Base-by-base conservation (phyloP, 2,329 filamentous ascomycete genomes). In the Aphanoascus verrucosus region DNA sequence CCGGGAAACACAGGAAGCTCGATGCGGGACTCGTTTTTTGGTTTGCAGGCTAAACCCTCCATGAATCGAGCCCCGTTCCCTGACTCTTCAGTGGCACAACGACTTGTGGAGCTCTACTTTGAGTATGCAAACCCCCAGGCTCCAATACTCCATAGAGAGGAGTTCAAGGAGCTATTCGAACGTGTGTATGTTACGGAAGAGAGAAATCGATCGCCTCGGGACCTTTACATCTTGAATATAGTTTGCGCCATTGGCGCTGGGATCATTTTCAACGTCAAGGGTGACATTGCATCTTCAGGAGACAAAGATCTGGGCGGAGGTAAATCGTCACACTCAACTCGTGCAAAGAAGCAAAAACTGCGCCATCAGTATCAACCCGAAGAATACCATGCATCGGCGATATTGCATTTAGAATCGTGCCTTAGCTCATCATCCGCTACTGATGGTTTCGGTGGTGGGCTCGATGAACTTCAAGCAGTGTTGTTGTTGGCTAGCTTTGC, bases 101-200 rank as follows among this genome's bases (percentile, higher is more conserved):
- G 82, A 56, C 77, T 97, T 15, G 83, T 88, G 37, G 80, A 83
- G 52, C 78, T 96, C 37, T 97, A 96, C 68, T 97, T 97, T 67
- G 88, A 96, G 70, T 87, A 96, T 66, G 88, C 91, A 1, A 97
- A 97, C 66, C 90, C 91, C 3, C 91, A 97, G 68, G 94, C 96
- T 59, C 91, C 91, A 0, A 88, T 96, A 42, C 74, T 97, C 48
- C 91, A 97, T 65, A 83, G 87, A 37, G 84, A 80, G 32, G 88
- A 96, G 61, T 97, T 96, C 64, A 88, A 89, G 83, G 79, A 85
- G 44, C 82, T 94, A 71, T 86, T 96, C 65, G 84, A 94, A 52
- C 80, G 81, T 44, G 86, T 88, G 0, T 96, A 95, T 67, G 76
- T 80, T 3, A 78, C 80, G 0, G 80, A 85, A 17, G 77, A 80